Conservation (phyloP, 371 early-diverging fungal species). For the Rhizomucor miehei region DNA sequence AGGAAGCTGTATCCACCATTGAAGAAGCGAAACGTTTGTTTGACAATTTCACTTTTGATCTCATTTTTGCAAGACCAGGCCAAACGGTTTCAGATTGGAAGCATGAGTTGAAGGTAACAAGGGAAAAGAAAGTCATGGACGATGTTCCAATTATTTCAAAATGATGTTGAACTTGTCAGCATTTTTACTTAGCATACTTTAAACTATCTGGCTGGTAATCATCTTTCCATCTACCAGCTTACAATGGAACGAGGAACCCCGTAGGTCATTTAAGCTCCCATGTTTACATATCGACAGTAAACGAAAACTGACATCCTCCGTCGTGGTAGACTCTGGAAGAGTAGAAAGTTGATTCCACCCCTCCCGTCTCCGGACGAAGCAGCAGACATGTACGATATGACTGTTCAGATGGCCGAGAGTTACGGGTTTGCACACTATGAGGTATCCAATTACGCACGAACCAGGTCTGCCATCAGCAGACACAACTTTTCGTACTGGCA, state of each 20-base stretch:
- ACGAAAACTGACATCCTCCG: background rate
- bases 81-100: slow-evolving; percentile 62
- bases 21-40: slow-evolving; percentile 59
- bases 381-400: slow-evolving; percentile 77
- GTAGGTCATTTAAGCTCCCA: slow-evolving; percentile 25
- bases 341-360: slow-evolving; percentile 27
- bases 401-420: slow-evolving; percentile 41
- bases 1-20: slow-evolving; percentile 55
- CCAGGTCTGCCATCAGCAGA: slow-evolving; percentile 44
- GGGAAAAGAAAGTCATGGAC: no score
- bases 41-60: slow-evolving; percentile 69
- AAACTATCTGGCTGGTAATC: slow-evolving; percentile 50
- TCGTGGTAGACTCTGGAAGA: slow-evolving; percentile 50
- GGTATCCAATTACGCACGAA: slow-evolving; percentile 74
- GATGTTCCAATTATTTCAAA: no score
- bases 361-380: slow-evolving; percentile 54
- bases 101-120: slow-evolving; percentile 56
- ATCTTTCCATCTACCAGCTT: slow-evolving; percentile 83
- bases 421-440: slow-evolving; percentile 79
- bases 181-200: no score
- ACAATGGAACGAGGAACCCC: slow-evolving; percentile 84
- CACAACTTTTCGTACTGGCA: slow-evolving; percentile 88
- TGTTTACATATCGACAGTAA: background rate
- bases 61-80: slow-evolving; percentile 82
- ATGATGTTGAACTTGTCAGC: no score